phyloP scores from a whole-genome alignment of 202 grass and related monocot species.

The Cymbopogon flexuosus region DNA sequence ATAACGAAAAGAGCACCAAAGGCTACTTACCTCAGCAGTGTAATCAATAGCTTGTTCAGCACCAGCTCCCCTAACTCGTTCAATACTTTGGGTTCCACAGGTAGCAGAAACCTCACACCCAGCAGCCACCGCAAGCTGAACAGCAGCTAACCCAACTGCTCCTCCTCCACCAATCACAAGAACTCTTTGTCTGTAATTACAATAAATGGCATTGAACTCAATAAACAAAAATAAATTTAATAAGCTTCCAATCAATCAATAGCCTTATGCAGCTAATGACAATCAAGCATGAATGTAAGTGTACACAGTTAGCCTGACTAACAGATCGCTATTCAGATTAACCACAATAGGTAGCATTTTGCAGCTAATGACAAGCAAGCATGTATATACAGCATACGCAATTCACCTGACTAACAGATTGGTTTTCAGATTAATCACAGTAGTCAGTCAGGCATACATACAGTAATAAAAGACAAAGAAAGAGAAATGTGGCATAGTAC shows the following conservation, averaged over 20 bases:
- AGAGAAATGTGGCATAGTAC: background rate
- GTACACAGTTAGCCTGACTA: background rate
- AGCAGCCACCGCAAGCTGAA: slow-evolving; percentile 71
- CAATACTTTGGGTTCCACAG: slow-evolving; percentile 78
- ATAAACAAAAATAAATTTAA: slow-evolving; percentile 9
- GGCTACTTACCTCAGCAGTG: slow-evolving; percentile 55
- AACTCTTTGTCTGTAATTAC: slow-evolving; percentile 63
- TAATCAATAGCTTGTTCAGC: slow-evolving; percentile 96
- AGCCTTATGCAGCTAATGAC: background rate
- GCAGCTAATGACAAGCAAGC: background rate
- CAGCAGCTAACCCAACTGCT: slow-evolving; percentile 77
- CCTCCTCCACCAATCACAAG: slow-evolving; percentile 94
- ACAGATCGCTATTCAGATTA: background rate
- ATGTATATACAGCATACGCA: background rate
- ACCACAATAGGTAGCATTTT: slow-evolving; percentile 9
- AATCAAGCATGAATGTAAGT: background rate
- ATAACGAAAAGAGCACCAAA: slow-evolving; percentile 6
- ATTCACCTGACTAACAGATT: background rate
- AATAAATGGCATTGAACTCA: slow-evolving; percentile 13
- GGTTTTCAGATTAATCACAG: background rate
- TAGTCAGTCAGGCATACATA: background rate
- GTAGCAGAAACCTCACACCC: slow-evolving; percentile 72
- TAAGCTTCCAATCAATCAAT: slow-evolving; percentile 10
- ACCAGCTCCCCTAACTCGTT: slow-evolving; percentile 59
- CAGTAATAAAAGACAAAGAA: background rate